These are phyloP conservation scores for Petunia axillaris DNA, from an alignment of 257 asterid genomes.

Conservation along the genomic window DNA sequence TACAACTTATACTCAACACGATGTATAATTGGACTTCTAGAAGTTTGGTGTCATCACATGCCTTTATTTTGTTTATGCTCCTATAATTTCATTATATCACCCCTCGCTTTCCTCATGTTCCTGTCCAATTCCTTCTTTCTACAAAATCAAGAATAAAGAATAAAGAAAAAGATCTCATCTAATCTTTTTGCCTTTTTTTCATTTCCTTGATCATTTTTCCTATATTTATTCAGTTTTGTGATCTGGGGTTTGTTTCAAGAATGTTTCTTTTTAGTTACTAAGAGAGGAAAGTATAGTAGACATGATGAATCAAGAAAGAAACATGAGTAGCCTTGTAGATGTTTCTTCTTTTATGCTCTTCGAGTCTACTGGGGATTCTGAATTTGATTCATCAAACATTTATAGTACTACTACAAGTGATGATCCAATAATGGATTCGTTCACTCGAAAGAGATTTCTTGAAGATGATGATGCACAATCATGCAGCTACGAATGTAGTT, in stretches of 20 bases:
- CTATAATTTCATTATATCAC: background rate
- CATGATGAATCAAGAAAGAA: conserved; percentile 17
- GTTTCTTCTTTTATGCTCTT: conserved; percentile 23
- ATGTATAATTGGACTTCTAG: conserved; percentile 16
- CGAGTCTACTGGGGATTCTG: conserved; percentile 31
- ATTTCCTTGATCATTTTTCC: too few species aligned
- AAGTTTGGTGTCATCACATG: conserved; percentile 22
- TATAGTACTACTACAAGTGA: background rate
- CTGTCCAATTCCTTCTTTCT: background rate
- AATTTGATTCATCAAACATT: background rate
- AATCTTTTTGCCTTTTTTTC: background rate
- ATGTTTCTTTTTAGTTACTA: conserved; percentile 3
- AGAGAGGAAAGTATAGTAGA: background rate
- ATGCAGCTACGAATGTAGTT: background rate
- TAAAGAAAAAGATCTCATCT: background rate
- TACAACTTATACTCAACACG: background rate
- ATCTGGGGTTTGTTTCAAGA: background rate
- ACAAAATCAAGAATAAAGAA: background rate
- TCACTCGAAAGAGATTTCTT: background rate
- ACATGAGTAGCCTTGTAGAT: background rate
- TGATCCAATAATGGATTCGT: conserved; percentile 18
- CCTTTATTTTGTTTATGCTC: background rate
- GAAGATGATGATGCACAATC: conserved; percentile 30
- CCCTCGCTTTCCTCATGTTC: conserved; percentile 20
- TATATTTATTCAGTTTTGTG: background rate